Base-by-base conservation (phyloP, 148 eudicot genomes). In the Rhododendron williamsianum region DNA sequence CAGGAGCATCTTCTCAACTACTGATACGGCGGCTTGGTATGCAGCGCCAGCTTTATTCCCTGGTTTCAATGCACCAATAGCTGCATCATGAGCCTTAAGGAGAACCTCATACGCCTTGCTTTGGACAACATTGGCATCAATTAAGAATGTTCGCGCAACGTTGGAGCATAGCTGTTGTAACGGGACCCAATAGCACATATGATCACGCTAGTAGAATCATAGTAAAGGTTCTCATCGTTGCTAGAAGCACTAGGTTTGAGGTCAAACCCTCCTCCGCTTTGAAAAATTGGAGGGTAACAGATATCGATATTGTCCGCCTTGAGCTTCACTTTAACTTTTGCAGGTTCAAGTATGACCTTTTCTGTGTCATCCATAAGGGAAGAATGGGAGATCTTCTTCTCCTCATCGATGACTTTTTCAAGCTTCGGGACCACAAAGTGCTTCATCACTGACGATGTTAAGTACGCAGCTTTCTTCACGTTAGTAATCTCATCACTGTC, bases 221-320 rank as follows among this genome's bases (percentile, higher is more conserved):
- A 92, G 84, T 91, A 90, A 86, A 92, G 81, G 48, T 65, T 49
- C 10, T 92, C 92, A 82, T 91, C 93, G 43, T 92, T 90, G 86
- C 94, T 92, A 7, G 93, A 83, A 1, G 94, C 94, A 72, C 93
- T 92, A 0, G 94, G 93, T 85, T 87, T 85, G 73, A 92, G 88
- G 89, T 92, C 94, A 84, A 92, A 92, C 87, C 82, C 85, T 33
- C 94, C 94, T 67, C 93, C 93, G 78, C 94, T 92, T 80, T 92
- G 94, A 83, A 92, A 91, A 46, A 92, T 92, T 0, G 94, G 94
- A 85, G 94, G 94, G 84, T 92, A 92, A 86, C 93, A 92, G 1
- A 92, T 92, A 81, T 91, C 93, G n/a, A 92, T 90, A 80, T 90
- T 91, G n/a, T 92, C 93, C 0, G 93, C 93, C 89, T 88, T 92